Evolutionary conservation across 257 asterid genomes (phyloP), one percentile per base, ranked within the genome.

Genomic region (Solanum acaule): DNA sequence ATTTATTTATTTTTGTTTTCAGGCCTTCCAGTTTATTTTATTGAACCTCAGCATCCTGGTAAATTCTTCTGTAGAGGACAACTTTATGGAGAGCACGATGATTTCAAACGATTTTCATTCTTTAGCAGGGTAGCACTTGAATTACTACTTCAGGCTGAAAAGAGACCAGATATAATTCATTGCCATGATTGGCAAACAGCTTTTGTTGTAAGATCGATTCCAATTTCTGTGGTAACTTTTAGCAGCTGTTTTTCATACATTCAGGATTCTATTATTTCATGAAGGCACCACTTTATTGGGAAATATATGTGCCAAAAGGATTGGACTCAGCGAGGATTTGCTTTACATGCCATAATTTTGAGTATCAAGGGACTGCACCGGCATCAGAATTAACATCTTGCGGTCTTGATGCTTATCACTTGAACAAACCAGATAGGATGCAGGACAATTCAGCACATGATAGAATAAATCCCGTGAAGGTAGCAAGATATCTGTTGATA

Each of bases 161-260:
- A 97, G 92, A 94, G 90, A 89, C 99, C 99, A 0, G 98, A 95
- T 87, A 94, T 97, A 68, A 95, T 97, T 88, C 99, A 97, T 88
- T 96, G 98, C 90, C 99, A 97, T 93, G 99, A 97, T 92, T 97
- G 99, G 99, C 99, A 97, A 91, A 97, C 99, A 88, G 95, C 98
- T 86, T 97, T 97, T 89, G 93, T 96, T 86, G 99, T 97, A 96
- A 16, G 98, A 79, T 85, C 79, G 10, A 77, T 87, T 89, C 72
- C 83, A 12, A 42, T 86, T 77, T 87, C 81, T 49, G 72, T 84
- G 67, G 68, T 56, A 78, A 89, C 77, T 13, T 77, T 37, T 82
- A 13, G 22, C 42, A 84, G 84, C 71, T 59, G 82, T 86, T 87
- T 31, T 35, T 87, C 84, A 46, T 35, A 44, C 25, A 72, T 73